Evolutionary conservation across 805 yeast genomes (phyloP), one percentile per base, ranked within the genome.

Genomic region (Starmerella geochares): DNA sequence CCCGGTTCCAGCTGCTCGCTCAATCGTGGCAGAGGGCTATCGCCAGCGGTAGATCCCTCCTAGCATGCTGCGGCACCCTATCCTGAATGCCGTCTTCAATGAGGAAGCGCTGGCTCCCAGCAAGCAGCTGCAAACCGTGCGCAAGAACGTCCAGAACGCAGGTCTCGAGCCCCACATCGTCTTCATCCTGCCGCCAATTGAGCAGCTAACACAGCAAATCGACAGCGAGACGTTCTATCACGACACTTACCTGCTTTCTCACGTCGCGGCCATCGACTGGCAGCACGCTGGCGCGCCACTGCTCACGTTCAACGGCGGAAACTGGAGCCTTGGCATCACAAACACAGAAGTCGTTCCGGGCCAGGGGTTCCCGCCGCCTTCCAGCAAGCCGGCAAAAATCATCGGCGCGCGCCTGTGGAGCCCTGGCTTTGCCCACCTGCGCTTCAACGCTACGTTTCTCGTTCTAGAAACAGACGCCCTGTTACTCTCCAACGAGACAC

Each of bases 181-280:
- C 23, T 19, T 59, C 4, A 19, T 59, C 2, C 51, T 55, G 9
- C 62, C 61, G 9, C 55, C 54, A 14, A 42, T 48, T 11, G 46
- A 19, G 16, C 36, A 31, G 2, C 45, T 53, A 0, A 2, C 21
- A 11, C 21, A 33, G 10, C n/a, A 48, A 5, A 21, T 57, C 7
- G 46, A 46, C 20, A 31, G 47, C 23, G 54, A 53, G 10, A 33
- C 39, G 27, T 46, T 59, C 10, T 49, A 48, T 21, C 49, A 45
- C 14, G 61, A 59, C 35, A 19, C 37, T 16, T 58, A 47, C 37
- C 29, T 59, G 35, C 54, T 59, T 5, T 50, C 62, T 17, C 62
- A 59, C 33, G 52, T 57, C 8, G 23, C 48, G 2, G 37, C 33
- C 9, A 40, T 39, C n/a, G 16, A 37, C 24, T 28, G 19, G 48